Base-by-base conservation (phyloP, 306 rosid species). In the Sicyos baderoa region DNA sequence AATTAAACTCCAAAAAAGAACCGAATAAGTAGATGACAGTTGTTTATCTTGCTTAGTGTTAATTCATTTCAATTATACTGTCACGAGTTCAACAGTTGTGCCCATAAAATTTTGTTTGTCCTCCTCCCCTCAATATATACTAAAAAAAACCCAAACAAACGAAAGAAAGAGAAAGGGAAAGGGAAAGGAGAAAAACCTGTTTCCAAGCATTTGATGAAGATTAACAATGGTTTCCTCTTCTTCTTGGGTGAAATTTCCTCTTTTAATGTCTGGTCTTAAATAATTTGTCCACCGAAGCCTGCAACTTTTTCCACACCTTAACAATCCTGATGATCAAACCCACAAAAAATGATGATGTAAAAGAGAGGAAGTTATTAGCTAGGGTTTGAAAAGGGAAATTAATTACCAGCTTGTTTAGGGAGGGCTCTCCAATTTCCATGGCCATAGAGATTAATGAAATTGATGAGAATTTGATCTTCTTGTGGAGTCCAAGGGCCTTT, bases 351-450 rank as follows among this genome's bases (percentile, higher is more conserved):
- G 1, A 12, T 19, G 2, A 22, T 6, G 6, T 4, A 15, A n/a
- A 32, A 17, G 0, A 5, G 9, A 53, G 9, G 18, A 52, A n/a
- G 16, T n/a, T n/a, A n/a, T 0, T 32, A 1, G 3, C 29, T 25
- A 35, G 42, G 42, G 42, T 35, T 35, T 35, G 6, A 54, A 48
- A 14, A n/a, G n/a, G 0, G 17, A 14, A 13, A 4, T 4, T 6
- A 4, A 56, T 1, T 29, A 91, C 96, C 97, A 19, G 97, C 91
- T 25, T 55, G 90, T 81, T 82, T 92, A 9, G 97, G 97, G 6
- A 92, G 96, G 40, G 97, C 96, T 70, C 97, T 79, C 97, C 97
- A 92, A 53, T 92, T 92, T 48, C 80, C 72, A 58, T 92, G 96
- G 79, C 95, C 97, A 72, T 79, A 44, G 6, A 22, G 79, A 15